Evolutionary conservation across 768 basidiomycete genomes (phyloP).

Genomic region (Boletus insuetus): DNA sequence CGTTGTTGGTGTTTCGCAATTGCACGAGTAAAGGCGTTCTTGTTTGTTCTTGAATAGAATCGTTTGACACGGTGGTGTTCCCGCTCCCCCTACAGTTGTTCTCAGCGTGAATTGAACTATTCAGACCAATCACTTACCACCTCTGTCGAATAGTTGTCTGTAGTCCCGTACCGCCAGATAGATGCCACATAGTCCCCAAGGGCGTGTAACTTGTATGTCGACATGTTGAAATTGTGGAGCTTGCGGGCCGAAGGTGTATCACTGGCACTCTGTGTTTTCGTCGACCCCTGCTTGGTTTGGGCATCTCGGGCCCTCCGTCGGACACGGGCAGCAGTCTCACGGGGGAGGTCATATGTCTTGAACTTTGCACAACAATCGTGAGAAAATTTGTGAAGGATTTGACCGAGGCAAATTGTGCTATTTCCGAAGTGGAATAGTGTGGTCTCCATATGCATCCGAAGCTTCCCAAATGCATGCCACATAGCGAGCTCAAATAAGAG

Average conservation of each 20-base stretch:
- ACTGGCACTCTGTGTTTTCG: neutral
- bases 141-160: constrained; percentile 37
- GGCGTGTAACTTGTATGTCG: constrained; percentile 17
- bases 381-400: neutral
- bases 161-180: constrained; percentile 11
- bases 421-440: neutral
- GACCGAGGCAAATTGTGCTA: neutral
- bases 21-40: too few relatives aligned
- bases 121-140: constrained; percentile 20
- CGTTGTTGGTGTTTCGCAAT: too few relatives aligned
- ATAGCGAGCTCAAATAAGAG: neutral
- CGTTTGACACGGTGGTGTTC: constrained; percentile 38
- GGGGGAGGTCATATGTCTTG: constrained; percentile 30
- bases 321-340: constrained; percentile 26
- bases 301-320: neutral
- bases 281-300: too few relatives aligned
- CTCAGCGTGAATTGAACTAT: neutral
- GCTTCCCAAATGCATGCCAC: neutral
- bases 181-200: constrained; percentile 14
- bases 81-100: constrained; percentile 22
- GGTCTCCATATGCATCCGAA: neutral
- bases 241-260: neutral
- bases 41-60: constrained; percentile 33
- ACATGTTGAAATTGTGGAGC: constrained; percentile 10
- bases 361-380: constrained; percentile 14